These are phyloP conservation scores for Pachysandra terminalis DNA, from an alignment of 164 flowering plant genomes.

Conservation along the genomic window DNA sequence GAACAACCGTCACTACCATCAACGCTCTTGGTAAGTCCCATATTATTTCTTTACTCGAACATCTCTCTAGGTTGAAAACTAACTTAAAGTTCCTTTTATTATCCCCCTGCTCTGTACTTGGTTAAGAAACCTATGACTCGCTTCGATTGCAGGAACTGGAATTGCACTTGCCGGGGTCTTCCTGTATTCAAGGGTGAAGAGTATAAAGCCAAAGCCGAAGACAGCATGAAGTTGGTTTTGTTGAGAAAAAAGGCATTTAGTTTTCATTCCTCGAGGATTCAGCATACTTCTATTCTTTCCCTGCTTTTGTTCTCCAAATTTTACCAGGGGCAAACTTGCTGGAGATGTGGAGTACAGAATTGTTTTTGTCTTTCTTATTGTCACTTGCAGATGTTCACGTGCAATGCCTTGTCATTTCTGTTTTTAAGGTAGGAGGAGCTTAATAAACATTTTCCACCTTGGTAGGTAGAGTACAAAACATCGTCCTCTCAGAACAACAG, in stretches of 20 bases:
- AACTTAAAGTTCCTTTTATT: neutral
- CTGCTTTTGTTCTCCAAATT: neutral
- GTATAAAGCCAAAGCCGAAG: slow-evolving; percentile 73
- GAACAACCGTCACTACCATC: slow-evolving; percentile 71
- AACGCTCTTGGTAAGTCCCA: slow-evolving; percentile 67
- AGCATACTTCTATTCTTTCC: neutral
- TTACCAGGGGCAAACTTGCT: too few relatives aligned
- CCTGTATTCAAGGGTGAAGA: slow-evolving; percentile 84
- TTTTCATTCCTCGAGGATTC: neutral
- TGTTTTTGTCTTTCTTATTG: too few relatives aligned
- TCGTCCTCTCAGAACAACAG: too few relatives aligned
- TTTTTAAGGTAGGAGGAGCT: too few relatives aligned
- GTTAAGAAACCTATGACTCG: neutral
- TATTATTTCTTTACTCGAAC: neutral
- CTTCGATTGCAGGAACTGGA: slow-evolving; percentile 69
- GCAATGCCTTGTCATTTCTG: too few relatives aligned
- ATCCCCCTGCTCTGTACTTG: neutral
- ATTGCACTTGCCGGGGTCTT: slow-evolving; percentile 93
- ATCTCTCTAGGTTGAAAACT: neutral
- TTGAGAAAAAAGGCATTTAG: neutral
- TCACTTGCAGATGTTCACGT: too few relatives aligned
- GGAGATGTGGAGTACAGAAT: neutral
- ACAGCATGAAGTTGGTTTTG: slow-evolving; percentile 30
- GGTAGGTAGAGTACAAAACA: too few relatives aligned
- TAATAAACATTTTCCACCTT: too few relatives aligned